Conservation (phyloP, 306 rosid genomes). For the Prunus padus region DNA sequence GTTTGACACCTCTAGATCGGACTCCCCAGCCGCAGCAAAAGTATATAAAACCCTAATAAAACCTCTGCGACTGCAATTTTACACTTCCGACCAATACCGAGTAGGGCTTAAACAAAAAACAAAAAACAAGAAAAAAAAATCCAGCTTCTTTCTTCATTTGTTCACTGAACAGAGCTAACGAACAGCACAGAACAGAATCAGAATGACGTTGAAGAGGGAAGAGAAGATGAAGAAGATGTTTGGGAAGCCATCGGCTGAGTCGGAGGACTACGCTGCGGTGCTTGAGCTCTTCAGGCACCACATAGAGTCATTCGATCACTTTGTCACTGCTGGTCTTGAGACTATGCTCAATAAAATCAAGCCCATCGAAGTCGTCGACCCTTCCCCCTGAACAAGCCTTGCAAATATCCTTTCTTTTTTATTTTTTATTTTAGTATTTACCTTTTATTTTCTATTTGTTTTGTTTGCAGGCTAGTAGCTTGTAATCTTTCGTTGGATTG, state of each 20-base stretch:
- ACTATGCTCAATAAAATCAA: slow-evolving; percentile 45
- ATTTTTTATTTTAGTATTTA: background rate
- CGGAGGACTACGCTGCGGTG: slow-evolving; percentile 35
- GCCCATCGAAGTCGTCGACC: slow-evolving; percentile 44
- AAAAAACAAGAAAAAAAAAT: background rate
- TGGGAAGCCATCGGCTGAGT: background rate
- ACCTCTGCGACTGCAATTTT: too few relatives aligned
- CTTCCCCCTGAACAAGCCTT: slow-evolving; percentile 44
- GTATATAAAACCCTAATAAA: too few relatives aligned
- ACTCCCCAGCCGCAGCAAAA: too few relatives aligned
- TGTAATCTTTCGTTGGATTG: background rate
- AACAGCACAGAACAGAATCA: background rate
- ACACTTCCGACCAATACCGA: too few relatives aligned
- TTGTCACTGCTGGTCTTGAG: slow-evolving; percentile 54
- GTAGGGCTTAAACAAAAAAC: too few relatives aligned
- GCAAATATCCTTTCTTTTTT: slow-evolving; percentile 65
- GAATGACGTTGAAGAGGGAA: background rate
- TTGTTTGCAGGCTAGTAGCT: background rate
- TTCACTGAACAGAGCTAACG: background rate
- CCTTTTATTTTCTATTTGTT: background rate
- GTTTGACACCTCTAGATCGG: too few relatives aligned
- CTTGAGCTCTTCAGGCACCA: slow-evolving; percentile 69
- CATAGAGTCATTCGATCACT: slow-evolving; percentile 74
- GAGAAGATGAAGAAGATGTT: background rate
- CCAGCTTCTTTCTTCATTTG: background rate